A percentile compares a stretch with the other conserved stretches of the same genome.
Evolutionary conservation across 495 filamentous ascomycete species (phyloP).

Genomic region (Aspergillus homomorphus): DNA sequence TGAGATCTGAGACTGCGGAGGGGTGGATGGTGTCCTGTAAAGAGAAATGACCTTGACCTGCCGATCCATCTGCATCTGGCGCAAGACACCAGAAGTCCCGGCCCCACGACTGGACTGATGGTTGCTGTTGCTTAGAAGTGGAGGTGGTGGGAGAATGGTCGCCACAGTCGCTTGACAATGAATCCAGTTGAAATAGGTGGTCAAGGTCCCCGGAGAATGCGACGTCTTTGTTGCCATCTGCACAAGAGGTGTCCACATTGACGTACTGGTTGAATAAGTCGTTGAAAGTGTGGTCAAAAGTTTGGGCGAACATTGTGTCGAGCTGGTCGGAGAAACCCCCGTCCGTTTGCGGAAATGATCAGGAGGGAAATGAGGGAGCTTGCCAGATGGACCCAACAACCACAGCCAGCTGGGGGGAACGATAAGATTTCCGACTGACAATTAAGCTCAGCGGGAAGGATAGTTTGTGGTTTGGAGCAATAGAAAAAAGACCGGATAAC

Average conservation of each 20-base stretch:
- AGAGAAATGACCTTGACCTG: conserved; percentile 28
- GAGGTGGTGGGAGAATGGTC: conserved; percentile 40
- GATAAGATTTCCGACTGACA: conserved; percentile 32
- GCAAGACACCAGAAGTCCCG: conserved; percentile 39
- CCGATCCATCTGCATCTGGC: conserved; percentile 30
- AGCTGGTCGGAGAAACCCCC: conserved; percentile 22
- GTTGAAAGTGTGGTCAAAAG: conserved; percentile 50
- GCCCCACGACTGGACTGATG: conserved; percentile 41
- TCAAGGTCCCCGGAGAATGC: conserved; percentile 44
- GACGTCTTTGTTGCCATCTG: conserved; percentile 43
- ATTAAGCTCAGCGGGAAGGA: conserved; percentile 16
- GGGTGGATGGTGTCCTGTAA: conserved; percentile 43
- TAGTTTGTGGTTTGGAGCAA: conserved; percentile 16
- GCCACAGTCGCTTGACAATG: conserved; percentile 46
- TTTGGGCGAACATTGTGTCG: conserved; percentile 46
- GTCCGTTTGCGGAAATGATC: conserved; percentile 45
- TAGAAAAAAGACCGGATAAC: not conserved
- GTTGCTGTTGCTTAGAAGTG: conserved; percentile 33
- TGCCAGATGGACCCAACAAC: conserved; percentile 23
- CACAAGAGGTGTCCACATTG: conserved; percentile 42
- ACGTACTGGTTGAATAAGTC: conserved; percentile 53
- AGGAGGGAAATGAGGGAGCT: conserved; percentile 11
- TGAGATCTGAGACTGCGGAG: conserved; percentile 37
- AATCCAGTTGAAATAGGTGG: conserved; percentile 42
- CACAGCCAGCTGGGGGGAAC: conserved; percentile 2